phyloP scores from a whole-genome alignment of 2,329 filamentous ascomycete species.

The Periconia digitata region DNA sequence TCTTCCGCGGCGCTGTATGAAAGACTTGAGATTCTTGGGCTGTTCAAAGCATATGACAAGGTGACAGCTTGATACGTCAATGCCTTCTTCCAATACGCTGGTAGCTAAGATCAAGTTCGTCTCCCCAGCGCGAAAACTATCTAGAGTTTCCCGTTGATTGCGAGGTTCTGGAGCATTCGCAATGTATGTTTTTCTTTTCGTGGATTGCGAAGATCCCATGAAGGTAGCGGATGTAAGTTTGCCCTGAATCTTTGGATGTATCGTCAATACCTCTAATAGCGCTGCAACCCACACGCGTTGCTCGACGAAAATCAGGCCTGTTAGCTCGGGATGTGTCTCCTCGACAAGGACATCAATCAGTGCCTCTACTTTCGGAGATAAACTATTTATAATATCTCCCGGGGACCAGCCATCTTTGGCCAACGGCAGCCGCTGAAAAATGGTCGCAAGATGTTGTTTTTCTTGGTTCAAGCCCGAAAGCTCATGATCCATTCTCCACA shows the following conservation, averaged over 20 bases:
- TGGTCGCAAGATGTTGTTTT: constrained; percentile 34
- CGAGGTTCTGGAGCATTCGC: constrained; percentile 52
- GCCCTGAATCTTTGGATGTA: constrained; percentile 32
- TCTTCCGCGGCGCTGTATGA: constrained; percentile 65
- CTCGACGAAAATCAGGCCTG: constrained; percentile 51
- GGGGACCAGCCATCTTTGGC: background rate
- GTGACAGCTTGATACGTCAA: constrained; percentile 65
- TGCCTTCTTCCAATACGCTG: constrained; percentile 62
- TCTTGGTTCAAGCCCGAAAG: constrained; percentile 38
- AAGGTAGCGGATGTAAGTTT: constrained; percentile 52
- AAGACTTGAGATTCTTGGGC: constrained; percentile 64
- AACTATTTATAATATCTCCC: constrained; percentile 15
- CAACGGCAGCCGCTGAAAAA: constrained; percentile 21
- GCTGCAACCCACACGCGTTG: constrained; percentile 48
- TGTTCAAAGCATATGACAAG: constrained; percentile 66
- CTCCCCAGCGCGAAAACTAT: constrained; percentile 55
- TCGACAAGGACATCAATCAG: constrained; percentile 41
- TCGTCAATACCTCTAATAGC: constrained; percentile 42
- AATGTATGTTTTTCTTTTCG: constrained; percentile 49
- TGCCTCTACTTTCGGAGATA: constrained; percentile 40
- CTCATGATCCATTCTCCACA: constrained; percentile 18
- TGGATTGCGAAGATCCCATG: constrained; percentile 52
- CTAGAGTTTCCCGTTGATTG: constrained; percentile 54
- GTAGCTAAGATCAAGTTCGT: constrained; percentile 62
- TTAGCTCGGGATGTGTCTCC: constrained; percentile 37